Percentiles rank a stretch among this genome's conserved stretches.
Evolutionary conservation across 2,329 filamentous ascomycete genomes (phyloP).

Genomic region (Raffaelea ambrosiae): DNA sequence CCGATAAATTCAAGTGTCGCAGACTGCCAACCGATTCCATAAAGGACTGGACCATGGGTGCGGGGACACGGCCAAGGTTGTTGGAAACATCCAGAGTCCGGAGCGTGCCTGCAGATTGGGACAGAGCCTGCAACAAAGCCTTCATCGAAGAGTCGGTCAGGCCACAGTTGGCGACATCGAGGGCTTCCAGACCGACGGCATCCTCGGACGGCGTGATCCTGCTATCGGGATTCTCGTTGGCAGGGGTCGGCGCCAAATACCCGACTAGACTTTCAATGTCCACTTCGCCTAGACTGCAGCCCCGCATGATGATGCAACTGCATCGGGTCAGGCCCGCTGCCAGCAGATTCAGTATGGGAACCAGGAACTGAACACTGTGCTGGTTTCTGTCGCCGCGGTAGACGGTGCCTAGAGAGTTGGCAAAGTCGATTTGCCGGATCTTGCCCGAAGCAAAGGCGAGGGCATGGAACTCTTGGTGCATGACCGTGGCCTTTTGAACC

Average conservation of each 20-base stretch:
- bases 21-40: slow-evolving; percentile 35
- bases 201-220: slow-evolving; percentile 1
- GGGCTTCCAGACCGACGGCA: slow-evolving; percentile 31
- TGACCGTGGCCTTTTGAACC: slow-evolving; percentile 38
- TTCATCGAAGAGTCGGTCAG: slow-evolving; percentile 40
- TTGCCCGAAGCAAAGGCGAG: slow-evolving; percentile 47
- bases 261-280: slow-evolving; percentile 34
- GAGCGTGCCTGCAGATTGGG: slow-evolving; percentile 24
- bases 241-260: slow-evolving; percentile 5
- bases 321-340: slow-evolving; percentile 35
- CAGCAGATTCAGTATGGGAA: slow-evolving; percentile 37
- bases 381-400: not conserved
- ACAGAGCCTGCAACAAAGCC: slow-evolving; percentile 38
- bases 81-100: slow-evolving; percentile 43
- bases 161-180: slow-evolving; percentile 43
- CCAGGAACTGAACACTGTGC: slow-evolving; percentile 20
- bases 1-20: slow-evolving; percentile 39
- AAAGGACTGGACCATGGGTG: slow-evolving; percentile 34
- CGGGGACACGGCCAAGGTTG: slow-evolving; percentile 42
- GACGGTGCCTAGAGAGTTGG: slow-evolving; percentile 24
- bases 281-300: slow-evolving; percentile 34
- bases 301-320: slow-evolving; percentile 41
- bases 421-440: slow-evolving; percentile 44
- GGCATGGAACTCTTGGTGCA: slow-evolving; percentile 49
- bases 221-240: not conserved